Conservation (phyloP, 495 filamentous ascomycete species). For the Oleoguttula mirabilis region DNA sequence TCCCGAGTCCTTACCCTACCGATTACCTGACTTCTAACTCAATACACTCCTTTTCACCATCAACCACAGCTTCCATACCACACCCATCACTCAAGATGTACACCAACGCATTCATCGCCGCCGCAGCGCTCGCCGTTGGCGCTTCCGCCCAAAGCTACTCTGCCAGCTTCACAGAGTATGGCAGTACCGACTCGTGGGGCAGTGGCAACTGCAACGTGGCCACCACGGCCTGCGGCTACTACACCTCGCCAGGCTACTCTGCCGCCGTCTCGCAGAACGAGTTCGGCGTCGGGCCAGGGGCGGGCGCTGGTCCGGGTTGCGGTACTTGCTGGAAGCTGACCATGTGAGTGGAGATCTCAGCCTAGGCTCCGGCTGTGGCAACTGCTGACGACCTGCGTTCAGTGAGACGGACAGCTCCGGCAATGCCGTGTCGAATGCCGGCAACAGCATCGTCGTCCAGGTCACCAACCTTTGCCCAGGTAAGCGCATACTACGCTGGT, state of each 20-base stretch:
- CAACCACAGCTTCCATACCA: too few species aligned
- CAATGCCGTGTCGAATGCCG: constrained; percentile 18
- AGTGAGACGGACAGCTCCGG: constrained; percentile 21
- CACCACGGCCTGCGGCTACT: constrained; percentile 20
- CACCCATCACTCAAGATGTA: too few species aligned
- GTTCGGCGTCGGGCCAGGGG: constrained; percentile 28
- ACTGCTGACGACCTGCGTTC: too few species aligned
- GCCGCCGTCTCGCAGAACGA: constrained; percentile 31
- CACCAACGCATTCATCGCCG: too few species aligned
- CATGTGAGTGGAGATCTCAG: too few species aligned
- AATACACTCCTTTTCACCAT: too few species aligned
- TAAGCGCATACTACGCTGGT: too few species aligned
- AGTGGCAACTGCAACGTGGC: constrained; percentile 20
- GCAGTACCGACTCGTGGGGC: too few species aligned
- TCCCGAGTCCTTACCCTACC: too few species aligned
- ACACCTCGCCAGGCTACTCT: constrained; percentile 14
- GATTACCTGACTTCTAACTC: too few species aligned
- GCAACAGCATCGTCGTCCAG: constrained; percentile 25
- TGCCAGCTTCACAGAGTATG: background rate
- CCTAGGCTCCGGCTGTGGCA: too few species aligned
- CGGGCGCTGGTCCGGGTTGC: constrained; percentile 28
- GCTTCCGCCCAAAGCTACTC: background rate
- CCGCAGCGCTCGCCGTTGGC: too few species aligned
- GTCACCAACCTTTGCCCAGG: constrained; percentile 31
- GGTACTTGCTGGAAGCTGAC: constrained; percentile 29